phyloP scores from a whole-genome alignment of 2,329 filamentous ascomycete species.

The Alternaria gaisen region DNA sequence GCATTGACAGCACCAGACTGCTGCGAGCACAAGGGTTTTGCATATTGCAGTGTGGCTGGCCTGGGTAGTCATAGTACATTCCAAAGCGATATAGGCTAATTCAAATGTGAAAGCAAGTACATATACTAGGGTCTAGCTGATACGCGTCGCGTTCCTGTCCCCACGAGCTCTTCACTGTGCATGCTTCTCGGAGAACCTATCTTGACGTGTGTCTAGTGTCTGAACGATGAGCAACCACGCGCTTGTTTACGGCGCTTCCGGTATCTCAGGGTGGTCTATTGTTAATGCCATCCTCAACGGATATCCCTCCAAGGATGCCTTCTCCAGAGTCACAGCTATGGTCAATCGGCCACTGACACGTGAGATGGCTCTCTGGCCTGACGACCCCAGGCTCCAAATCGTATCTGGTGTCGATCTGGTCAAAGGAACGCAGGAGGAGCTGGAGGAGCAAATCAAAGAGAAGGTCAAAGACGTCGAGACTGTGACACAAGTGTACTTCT shows the following conservation, averaged over 20 bases:
- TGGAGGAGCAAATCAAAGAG: conserved; percentile 46
- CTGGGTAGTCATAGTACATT: neutral
- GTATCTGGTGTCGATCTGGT: conserved; percentile 54
- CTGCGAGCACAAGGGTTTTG: neutral
- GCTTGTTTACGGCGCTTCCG: conserved; percentile 55
- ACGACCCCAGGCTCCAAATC: conserved; percentile 47
- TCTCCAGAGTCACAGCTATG: conserved; percentile 58
- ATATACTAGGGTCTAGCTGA: neutral
- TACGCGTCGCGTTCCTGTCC: neutral
- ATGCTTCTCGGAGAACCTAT: neutral
- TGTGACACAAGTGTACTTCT: conserved; percentile 55
- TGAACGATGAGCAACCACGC: conserved; percentile 42
- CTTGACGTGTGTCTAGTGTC: neutral
- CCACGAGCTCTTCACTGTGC: neutral
- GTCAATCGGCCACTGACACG: conserved; percentile 56
- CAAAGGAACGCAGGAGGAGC: conserved; percentile 43
- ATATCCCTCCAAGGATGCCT: conserved; percentile 57
- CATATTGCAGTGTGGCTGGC: conserved; percentile 9
- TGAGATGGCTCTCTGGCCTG: conserved; percentile 50
- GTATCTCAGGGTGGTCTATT: conserved; percentile 62
- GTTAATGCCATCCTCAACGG: conserved; percentile 58
- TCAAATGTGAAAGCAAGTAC: neutral
- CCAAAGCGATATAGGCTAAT: neutral
- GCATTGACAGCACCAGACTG: neutral
- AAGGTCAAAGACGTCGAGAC: conserved; percentile 48